A percentile compares a stretch with the other conserved stretches of the same genome.
These are phyloP conservation scores for Hevea brasiliensis DNA, from an alignment of 345 rosid species.

Conservation along the genomic window DNA sequence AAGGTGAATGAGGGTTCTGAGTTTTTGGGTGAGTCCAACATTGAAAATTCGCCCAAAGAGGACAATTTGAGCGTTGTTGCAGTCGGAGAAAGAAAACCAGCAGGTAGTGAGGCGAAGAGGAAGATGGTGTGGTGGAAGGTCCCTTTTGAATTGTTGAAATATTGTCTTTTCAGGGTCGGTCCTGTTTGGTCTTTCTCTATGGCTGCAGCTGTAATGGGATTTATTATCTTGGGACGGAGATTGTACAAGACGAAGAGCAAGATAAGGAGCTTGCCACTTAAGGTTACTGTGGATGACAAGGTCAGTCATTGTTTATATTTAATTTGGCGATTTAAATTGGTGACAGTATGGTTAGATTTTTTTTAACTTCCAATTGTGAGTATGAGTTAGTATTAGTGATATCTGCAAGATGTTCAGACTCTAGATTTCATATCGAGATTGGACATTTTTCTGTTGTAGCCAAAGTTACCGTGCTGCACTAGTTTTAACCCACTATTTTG, in stretches of 20 bases:
- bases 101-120: conserved; percentile 43
- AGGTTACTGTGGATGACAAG: conserved; percentile 88
- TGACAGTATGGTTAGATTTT: not conserved
- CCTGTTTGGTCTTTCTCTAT: conserved; percentile 90
- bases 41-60: conserved; percentile 24
- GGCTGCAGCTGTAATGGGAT: conserved; percentile 87
- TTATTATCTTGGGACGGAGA: conserved; percentile 72
- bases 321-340: conserved; percentile 7
- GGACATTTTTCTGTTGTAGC: not conserved
- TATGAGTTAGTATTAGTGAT: not conserved
- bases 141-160: conserved; percentile 76
- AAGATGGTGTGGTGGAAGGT: conserved; percentile 80
- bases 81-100: conserved; percentile 16
- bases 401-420: not conserved
- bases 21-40: conserved; percentile 22
- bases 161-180: conserved; percentile 65
- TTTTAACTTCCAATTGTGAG: conserved; percentile 1
- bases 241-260: conserved; percentile 80
- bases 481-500: not conserved
- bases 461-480: not conserved
- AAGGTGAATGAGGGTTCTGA: conserved; percentile 28
- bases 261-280: conserved; percentile 66
- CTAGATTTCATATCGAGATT: not conserved
- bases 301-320: conserved; percentile 37
- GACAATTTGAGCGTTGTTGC: conserved; percentile 25